Evolutionary conservation across 2,329 filamentous ascomycete genomes (phyloP).

Genomic region (Diaporthe destruens): DNA sequence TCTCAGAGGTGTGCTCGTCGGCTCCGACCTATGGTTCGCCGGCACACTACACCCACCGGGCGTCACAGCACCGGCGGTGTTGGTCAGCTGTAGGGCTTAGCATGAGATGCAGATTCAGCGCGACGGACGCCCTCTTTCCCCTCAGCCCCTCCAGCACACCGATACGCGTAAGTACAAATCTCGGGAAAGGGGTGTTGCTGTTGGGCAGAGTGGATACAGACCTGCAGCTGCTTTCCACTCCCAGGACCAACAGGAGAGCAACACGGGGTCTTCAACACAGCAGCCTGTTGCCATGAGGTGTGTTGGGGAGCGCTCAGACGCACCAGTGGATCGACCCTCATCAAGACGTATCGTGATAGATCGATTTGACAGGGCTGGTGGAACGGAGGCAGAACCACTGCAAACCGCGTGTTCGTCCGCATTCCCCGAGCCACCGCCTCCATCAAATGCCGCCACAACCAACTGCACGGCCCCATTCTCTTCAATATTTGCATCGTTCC

Average conservation of each 20-base stretch:
- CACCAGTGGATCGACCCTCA: not conserved
- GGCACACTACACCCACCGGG: not conserved
- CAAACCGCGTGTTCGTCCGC: not conserved
- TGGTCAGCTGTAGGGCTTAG: constrained; percentile 18
- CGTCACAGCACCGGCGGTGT: not conserved
- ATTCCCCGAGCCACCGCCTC: not conserved
- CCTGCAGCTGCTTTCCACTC: not conserved
- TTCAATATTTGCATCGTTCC: not conserved
- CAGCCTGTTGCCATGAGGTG: no score
- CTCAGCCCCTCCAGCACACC: not conserved
- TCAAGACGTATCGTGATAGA: not conserved
- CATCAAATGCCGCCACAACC: not conserved
- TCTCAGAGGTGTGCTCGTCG: not conserved
- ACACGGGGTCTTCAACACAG: not conserved
- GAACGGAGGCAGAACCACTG: not conserved
- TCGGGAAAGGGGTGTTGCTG: not conserved
- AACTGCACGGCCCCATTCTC: constrained; percentile 9
- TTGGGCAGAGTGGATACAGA: constrained; percentile 2
- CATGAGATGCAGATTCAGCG: constrained; percentile 16
- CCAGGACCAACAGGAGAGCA: not conserved
- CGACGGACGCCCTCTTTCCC: not conserved
- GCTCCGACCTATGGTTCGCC: not conserved
- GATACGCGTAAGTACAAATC: not conserved
- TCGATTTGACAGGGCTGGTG: not conserved
- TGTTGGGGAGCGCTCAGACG: not conserved